These are phyloP conservation scores for Akanthomyces dipterigenus DNA, from an alignment of 2,329 filamentous ascomycete species.

Conservation along the genomic window DNA sequence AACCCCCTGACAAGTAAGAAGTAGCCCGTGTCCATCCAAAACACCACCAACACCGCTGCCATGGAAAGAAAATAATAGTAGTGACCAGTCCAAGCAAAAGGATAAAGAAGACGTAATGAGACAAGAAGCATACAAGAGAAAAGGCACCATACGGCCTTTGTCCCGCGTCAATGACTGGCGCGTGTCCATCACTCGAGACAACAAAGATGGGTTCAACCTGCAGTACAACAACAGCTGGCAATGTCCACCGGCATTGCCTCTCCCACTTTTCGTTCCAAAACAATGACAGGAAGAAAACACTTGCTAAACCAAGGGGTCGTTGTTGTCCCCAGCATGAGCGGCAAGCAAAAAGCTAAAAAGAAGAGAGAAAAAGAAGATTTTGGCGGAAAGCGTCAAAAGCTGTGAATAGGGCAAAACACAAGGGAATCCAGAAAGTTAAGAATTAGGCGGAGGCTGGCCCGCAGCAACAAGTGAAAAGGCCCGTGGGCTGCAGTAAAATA, in stretches of 20 bases:
- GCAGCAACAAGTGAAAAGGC: not conserved
- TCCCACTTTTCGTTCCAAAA: not conserved
- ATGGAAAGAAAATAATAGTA: constrained; percentile 6
- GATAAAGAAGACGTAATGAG: not conserved
- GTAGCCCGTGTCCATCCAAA: constrained; percentile 3
- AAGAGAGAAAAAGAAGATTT: not conserved
- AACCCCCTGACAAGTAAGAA: not conserved
- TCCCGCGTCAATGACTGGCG: not conserved
- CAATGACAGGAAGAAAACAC: not conserved
- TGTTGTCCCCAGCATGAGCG: not conserved
- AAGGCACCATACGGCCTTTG: constrained; percentile 8
- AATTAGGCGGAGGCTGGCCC: constrained; percentile 9
- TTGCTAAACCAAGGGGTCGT: not conserved
- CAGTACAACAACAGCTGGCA: not conserved
- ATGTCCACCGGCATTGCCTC: not conserved
- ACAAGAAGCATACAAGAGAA: not conserved
- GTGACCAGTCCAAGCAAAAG: not conserved
- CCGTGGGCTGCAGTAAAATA: not conserved
- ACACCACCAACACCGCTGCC: constrained; percentile 12
- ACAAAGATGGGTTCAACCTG: not conserved
- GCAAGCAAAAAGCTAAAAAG: constrained; percentile 3
- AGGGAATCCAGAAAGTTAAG: constrained; percentile 7
- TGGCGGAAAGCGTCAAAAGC: not conserved
- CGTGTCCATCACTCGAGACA: not conserved
- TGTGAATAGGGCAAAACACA: constrained; percentile 10